phyloP scores from a whole-genome alignment of 2,329 filamentous ascomycete genomes.

The Trichoderma citrinoviride region DNA sequence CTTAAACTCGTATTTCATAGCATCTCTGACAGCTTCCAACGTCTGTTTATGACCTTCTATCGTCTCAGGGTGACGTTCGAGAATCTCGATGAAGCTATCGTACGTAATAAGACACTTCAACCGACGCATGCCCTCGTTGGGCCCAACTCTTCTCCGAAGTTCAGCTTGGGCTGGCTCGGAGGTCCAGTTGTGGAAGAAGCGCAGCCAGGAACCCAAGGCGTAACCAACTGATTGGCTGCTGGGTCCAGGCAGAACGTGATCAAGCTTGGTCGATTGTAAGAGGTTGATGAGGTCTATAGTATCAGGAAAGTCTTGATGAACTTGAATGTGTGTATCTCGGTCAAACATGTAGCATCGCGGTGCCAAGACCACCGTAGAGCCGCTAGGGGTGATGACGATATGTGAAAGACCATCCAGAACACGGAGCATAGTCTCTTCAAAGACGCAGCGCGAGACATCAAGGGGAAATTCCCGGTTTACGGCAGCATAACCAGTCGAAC shows the following conservation, averaged over 20 bases:
- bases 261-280: neutral
- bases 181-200: conserved; percentile 4
- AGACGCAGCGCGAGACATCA: neutral
- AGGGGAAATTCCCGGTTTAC: neutral
- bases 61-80: neutral
- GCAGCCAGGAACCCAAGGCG: neutral
- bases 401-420: neutral
- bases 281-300: neutral
- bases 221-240: neutral
- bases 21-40: neutral
- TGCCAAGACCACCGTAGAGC: neutral
- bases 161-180: neutral
- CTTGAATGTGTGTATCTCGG: neutral
- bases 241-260: neutral
- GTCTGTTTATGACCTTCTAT: neutral
- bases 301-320: neutral
- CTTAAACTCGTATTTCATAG: neutral
- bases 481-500: neutral
- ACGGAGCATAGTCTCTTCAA: conserved; percentile 4
- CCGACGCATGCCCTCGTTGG: neutral
- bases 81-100: neutral
- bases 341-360: neutral
- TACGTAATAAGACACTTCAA: conserved; percentile 4
- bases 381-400: neutral
- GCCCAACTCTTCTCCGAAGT: neutral